These are phyloP conservation scores for Nosema muscidifuracis DNA, from an alignment of 371 early-diverging fungal species.

Conservation along the genomic window DNA sequence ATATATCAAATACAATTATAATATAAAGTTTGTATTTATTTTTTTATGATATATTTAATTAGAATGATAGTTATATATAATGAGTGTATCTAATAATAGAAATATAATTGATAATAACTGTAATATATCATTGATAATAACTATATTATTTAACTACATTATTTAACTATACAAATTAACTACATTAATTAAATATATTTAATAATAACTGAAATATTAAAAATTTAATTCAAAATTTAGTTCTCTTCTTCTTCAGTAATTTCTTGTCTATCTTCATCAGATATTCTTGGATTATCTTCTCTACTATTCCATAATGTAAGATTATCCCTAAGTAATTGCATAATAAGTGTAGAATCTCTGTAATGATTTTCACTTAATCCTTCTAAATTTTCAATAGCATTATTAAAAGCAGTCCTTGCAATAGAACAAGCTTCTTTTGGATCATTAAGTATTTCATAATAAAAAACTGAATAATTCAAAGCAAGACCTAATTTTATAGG, in stretches of 20 bases:
- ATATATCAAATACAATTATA: too few species aligned
- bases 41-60: too few species aligned
- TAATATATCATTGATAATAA: too few species aligned
- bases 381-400: slow-evolving; percentile 97
- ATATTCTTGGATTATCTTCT: slow-evolving; percentile 30
- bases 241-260: slow-evolving; percentile 22
- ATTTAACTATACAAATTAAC: too few species aligned
- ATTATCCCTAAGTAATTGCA: slow-evolving; percentile 98
- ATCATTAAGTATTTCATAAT: slow-evolving; percentile 97
- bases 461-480: slow-evolving; percentile 99
- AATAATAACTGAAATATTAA: too few species aligned
- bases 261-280: slow-evolving; percentile 19
- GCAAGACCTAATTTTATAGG: slow-evolving; percentile 96
- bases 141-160: too few species aligned
- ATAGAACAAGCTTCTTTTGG: slow-evolving; percentile 93
- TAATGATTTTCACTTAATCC: slow-evolving; percentile 94
- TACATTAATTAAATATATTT: too few species aligned
- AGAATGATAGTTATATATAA: too few species aligned
- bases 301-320: slow-evolving; percentile 86
- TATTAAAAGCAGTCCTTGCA: slow-evolving; percentile 96
- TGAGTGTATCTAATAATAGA: too few species aligned
- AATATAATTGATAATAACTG: too few species aligned
- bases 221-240: too few species aligned
- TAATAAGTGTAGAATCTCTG: slow-evolving; percentile 99
- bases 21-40: too few species aligned